Evolutionary conservation across 2,329 filamentous ascomycete genomes (phyloP).

Genomic region (Mycocentrospora acerina): DNA sequence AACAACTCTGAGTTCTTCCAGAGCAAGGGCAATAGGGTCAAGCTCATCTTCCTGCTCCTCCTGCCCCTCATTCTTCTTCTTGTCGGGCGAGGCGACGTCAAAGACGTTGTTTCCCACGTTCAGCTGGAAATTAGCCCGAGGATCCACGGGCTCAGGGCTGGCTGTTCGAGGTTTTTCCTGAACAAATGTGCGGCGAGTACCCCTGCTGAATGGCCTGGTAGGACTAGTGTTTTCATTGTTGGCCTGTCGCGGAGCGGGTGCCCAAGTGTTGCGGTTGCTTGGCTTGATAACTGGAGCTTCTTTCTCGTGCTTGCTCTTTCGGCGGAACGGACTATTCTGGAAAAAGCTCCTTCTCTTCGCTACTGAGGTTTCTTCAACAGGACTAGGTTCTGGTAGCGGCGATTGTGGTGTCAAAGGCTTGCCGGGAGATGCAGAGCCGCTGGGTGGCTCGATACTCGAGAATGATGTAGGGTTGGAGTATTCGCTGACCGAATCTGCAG

Average conservation of each 20-base stretch:
- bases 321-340: constrained; percentile 79
- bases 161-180: constrained; percentile 39
- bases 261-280: constrained; percentile 57
- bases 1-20: constrained; percentile 89
- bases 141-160: constrained; percentile 79
- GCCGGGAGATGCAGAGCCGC: constrained; percentile 70
- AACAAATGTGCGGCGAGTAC: constrained; percentile 29
- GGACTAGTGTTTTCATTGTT: constrained; percentile 48
- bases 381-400: constrained; percentile 22
- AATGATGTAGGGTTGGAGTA: constrained; percentile 87
- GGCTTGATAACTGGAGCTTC: constrained; percentile 18
- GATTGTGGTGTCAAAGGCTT: constrained; percentile 53
- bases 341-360: constrained; percentile 83
- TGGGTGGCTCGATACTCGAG: constrained; percentile 79
- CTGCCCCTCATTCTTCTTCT: constrained; percentile 50
- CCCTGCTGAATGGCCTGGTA: constrained; percentile 43
- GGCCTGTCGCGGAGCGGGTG: constrained; percentile 42
- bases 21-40: constrained; percentile 88
- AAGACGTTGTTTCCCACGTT: constrained; percentile 97
- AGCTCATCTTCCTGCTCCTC: constrained; percentile 59
- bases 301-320: constrained; percentile 76
- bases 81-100: constrained; percentile 78
- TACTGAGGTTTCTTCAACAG: constrained; percentile 50
- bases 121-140: constrained; percentile 86
- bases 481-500: constrained; percentile 86